Conservation (phyloP, 306 rosid species). For the Lathyrus tuberosus region DNA sequence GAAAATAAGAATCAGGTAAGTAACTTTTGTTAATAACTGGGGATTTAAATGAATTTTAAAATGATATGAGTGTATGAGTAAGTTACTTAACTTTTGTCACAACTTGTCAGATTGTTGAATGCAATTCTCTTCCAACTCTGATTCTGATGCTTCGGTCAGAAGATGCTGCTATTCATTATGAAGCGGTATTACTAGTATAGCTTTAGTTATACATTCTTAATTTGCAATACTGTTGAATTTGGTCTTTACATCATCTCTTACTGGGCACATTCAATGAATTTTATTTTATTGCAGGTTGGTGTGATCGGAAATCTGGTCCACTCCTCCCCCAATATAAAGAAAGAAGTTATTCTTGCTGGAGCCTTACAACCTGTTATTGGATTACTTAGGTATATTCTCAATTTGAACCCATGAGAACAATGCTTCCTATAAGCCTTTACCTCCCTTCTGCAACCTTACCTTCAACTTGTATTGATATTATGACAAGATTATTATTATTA, state of each 20-base stretch:
- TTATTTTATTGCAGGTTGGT: conserved; percentile 75
- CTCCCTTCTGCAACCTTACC: neutral
- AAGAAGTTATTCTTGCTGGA: conserved; percentile 96
- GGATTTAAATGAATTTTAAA: conserved; percentile 14
- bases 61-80: conserved; percentile 14
- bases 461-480: conserved; percentile 18
- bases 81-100: conserved; percentile 21
- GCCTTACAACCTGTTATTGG: conserved; percentile 98
- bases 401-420: conserved; percentile 24
- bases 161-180: conserved; percentile 96
- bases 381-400: conserved; percentile 71
- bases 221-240: conserved; percentile 29
- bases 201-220: conserved; percentile 23
- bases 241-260: conserved; percentile 34
- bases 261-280: conserved; percentile 38
- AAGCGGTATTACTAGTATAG: conserved; percentile 71
- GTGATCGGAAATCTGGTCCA: conserved; percentile 98
- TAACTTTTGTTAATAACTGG: conserved; percentile 26
- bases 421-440: neutral
- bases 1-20: conserved; percentile 95
- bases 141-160: conserved; percentile 94
- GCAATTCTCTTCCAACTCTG: conserved; percentile 96
- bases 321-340: conserved; percentile 94
- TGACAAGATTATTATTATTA: neutral
- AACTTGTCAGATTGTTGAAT: conserved; percentile 88